phyloP scores from a whole-genome alignment of 208 protist species.

The Leptomonas seymouri region DNA sequence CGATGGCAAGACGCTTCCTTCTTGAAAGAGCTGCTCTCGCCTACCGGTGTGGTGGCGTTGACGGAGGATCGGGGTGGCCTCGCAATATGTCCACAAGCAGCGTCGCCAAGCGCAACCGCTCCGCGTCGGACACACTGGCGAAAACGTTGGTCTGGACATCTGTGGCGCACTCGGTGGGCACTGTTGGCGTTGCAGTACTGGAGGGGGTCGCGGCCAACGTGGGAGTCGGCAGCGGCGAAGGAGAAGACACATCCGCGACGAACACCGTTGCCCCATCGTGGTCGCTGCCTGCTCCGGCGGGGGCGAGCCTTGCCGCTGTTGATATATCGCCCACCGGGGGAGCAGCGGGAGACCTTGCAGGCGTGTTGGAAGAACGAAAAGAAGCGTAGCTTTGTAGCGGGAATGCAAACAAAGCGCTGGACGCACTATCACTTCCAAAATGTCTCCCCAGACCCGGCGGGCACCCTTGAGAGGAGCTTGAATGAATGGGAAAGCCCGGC shows the following conservation, averaged over 20 bases:
- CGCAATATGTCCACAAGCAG: slow-evolving; percentile 22
- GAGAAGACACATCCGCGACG: not conserved
- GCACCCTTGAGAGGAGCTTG: too few relatives aligned
- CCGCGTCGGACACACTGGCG: not conserved
- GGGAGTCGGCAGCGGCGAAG: not conserved
- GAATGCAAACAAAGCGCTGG: too few relatives aligned
- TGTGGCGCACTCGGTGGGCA: not conserved
- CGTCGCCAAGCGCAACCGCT: slow-evolving; percentile 18
- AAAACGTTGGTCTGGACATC: not conserved
- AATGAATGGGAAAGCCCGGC: too few relatives aligned
- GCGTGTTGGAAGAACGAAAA: too few relatives aligned
- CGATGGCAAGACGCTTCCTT: too few relatives aligned
- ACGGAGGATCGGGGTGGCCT: not conserved
- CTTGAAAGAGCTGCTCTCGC: not conserved
- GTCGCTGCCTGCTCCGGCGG: not conserved
- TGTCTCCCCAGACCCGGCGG: too few relatives aligned
- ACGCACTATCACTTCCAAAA: too few relatives aligned
- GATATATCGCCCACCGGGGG: not conserved
- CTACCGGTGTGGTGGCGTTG: not conserved
- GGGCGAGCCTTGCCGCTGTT: slow-evolving; percentile 2
- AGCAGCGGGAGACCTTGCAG: too few relatives aligned
- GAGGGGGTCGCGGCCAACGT: not conserved
- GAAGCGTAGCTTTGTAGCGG: too few relatives aligned
- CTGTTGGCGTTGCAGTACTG: not conserved
- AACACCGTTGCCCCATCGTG: not conserved